Base-by-base conservation (phyloP, 129 eudicot species). In the Centrapalus pauciflorus region DNA sequence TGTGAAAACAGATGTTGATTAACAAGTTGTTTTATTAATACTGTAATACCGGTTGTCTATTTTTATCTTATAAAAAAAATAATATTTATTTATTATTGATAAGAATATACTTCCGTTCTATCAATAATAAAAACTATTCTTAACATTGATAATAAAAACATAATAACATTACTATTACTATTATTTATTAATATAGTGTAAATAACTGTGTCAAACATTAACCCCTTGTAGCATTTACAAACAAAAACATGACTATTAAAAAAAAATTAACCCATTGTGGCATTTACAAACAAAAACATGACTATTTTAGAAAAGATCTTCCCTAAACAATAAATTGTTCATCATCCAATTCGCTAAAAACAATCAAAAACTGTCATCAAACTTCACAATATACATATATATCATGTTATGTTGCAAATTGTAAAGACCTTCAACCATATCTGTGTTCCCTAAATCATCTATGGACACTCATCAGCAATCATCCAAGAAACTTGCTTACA, bases 401-500 rank as follows among this genome's bases (percentile, higher is more conserved):
- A 56, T 43, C 41, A 25, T 9, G 32, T 67, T 52, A 67, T 33
- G 17, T 48, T 51, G 65, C 64, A 55, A 25, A 21, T 38, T 26
- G 41, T 50, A 30, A 24, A 48, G 73, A 52, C 1, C 49, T 16
- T 30, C 60, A 49, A 9, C 48, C 49, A 48, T 29, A 28, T 6
- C 29, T 33, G 29, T 48, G 29, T 28, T 40, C 56, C 38, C 32
- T 12, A 35, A 35, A 11, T 16, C 43, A 4, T 37, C 34, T 70
- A 13, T 30, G 19, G 58, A 17, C 45, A 16, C 32, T 12, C 14
- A 24, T n/a, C 65, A 28, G 40, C 40, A 41, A 14, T 72, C 23
- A 16, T 61, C 25, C 23, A 61, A 62, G 16, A 72, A 51, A 51
- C 43, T 17, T 52, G 50, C 55, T 58, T 43, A 60, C 45, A 32